Evolutionary conservation across 805 yeast genomes (phyloP).

Genomic region (Saturnispora besseyi): DNA sequence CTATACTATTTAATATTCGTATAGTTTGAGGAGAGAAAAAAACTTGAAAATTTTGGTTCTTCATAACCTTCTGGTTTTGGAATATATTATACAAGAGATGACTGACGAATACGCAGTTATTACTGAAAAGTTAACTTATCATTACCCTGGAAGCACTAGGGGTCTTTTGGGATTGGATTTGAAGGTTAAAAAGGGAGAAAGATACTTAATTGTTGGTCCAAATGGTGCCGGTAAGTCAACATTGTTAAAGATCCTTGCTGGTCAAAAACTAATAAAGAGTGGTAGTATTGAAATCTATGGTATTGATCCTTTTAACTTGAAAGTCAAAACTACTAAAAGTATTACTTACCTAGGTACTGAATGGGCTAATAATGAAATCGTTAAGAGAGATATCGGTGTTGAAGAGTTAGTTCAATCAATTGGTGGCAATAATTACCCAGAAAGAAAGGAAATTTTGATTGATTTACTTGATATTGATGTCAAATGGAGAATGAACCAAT

Average conservation of each 20-base stretch:
- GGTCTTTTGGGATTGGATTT: constrained; percentile 62
- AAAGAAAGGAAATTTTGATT: constrained; percentile 68
- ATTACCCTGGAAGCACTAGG: constrained; percentile 46
- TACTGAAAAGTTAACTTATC: constrained; percentile 57
- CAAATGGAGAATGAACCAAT: constrained; percentile 83
- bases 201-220: constrained; percentile 81
- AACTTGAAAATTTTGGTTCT: neutral
- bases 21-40: neutral
- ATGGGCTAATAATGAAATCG: constrained; percentile 90
- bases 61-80: neutral
- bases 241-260: constrained; percentile 73
- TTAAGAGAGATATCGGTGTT: constrained; percentile 87
- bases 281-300: constrained; percentile 74
- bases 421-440: constrained; percentile 65
- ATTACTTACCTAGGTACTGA: constrained; percentile 87
- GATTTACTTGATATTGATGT: constrained; percentile 78
- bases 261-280: constrained; percentile 72
- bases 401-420: constrained; percentile 66
- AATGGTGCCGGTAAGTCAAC: constrained; percentile 98
- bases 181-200: constrained; percentile 56
- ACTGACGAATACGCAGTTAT: constrained; percentile 36
- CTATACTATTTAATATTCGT: neutral
- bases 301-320: constrained; percentile 62
- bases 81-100: neutral
- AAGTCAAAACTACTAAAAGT: constrained; percentile 9